A percentile compares a stretch with the other conserved stretches of the same genome.
Conservation (phyloP, 2,329 filamentous ascomycete species). For the Paraphoma sp. region DNA sequence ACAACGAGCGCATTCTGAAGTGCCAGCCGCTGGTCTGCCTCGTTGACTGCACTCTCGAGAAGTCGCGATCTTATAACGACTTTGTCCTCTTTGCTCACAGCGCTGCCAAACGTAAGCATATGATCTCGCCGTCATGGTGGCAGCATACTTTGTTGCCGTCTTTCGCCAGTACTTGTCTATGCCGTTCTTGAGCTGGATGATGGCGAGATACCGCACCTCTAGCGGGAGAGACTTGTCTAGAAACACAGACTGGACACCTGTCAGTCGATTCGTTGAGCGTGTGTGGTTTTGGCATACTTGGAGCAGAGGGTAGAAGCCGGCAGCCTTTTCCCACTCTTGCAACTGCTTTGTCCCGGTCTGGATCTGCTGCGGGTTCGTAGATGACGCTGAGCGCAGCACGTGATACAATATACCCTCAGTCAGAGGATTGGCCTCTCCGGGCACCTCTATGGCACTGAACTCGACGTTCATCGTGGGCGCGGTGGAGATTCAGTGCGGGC, state of each 20-base stretch:
- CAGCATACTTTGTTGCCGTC: constrained; percentile 68
- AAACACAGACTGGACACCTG: constrained; percentile 70
- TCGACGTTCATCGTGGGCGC: constrained; percentile 36
- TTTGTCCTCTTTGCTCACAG: constrained; percentile 74
- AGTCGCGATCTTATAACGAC: constrained; percentile 75
- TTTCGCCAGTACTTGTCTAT: constrained; percentile 95
- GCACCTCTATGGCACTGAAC: constrained; percentile 69
- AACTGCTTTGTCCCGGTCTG: constrained; percentile 61
- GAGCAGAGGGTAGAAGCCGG: constrained; percentile 57
- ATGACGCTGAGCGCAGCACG: constrained; percentile 57
- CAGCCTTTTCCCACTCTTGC: constrained; percentile 56
- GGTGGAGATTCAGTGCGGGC: constrained; percentile 1
- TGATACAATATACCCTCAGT: constrained; percentile 56
- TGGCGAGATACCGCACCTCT: constrained; percentile 84
- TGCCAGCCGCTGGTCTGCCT: constrained; percentile 76
- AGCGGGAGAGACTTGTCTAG: constrained; percentile 77
- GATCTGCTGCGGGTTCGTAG: constrained; percentile 56
- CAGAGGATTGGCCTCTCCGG: constrained; percentile 75
- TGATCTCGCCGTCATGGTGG: neutral
- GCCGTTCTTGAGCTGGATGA: constrained; percentile 96
- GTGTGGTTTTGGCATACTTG: constrained; percentile 37
- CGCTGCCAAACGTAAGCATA: constrained; percentile 46
- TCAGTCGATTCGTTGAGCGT: constrained; percentile 10
- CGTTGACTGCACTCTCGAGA: constrained; percentile 77
- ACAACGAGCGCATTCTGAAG: constrained; percentile 87